Evolutionary conservation across 108 stramenopile genomes (phyloP).

Genomic region (Pseudonitzschia multiseries): DNA sequence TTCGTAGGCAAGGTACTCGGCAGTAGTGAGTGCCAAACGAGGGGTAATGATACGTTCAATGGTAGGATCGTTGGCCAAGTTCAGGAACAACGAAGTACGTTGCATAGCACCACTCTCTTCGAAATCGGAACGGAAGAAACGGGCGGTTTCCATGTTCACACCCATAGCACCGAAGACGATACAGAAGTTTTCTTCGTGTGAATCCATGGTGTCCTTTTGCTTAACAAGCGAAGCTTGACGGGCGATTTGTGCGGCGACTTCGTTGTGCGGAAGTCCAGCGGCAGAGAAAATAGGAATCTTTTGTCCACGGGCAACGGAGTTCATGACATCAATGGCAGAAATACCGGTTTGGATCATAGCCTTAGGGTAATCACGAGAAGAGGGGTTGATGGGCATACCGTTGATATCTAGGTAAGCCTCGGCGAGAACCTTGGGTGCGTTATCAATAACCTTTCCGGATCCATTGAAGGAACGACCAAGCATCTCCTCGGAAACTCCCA

Average conservation of each 20-base stretch:
- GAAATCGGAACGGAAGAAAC: constrained; percentile 99
- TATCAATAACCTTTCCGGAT: constrained; percentile 98
- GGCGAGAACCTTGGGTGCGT: constrained; percentile 97
- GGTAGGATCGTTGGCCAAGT: constrained; percentile 99
- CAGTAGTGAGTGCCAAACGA: constrained; percentile 97
- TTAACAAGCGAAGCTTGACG: constrained; percentile 98
- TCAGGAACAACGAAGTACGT: constrained; percentile 97
- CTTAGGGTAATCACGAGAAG: constrained; percentile 98
- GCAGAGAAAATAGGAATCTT: constrained; percentile 99
- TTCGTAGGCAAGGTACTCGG: constrained; percentile 99
- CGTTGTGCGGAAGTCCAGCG: constrained; percentile 99
- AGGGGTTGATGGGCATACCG: constrained; percentile 99
- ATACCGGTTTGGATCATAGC: constrained; percentile 99
- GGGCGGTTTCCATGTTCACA: constrained; percentile 99
- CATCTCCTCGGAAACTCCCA: constrained; percentile 99
- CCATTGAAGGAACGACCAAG: constrained; percentile 98
- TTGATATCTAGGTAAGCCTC: constrained; percentile 99
- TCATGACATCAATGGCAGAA: constrained; percentile 99
- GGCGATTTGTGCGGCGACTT: constrained; percentile 99
- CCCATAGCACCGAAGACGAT: constrained; percentile 99
- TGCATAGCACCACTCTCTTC: constrained; percentile 99
- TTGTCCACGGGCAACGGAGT: constrained; percentile 99
- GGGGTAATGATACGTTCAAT: constrained; percentile 99
- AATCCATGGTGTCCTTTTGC: constrained; percentile 95
- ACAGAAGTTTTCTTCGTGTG: constrained; percentile 99